Conservation (phyloP, 352 stramenopile genomes). For the Phytophthora meadii region DNA sequence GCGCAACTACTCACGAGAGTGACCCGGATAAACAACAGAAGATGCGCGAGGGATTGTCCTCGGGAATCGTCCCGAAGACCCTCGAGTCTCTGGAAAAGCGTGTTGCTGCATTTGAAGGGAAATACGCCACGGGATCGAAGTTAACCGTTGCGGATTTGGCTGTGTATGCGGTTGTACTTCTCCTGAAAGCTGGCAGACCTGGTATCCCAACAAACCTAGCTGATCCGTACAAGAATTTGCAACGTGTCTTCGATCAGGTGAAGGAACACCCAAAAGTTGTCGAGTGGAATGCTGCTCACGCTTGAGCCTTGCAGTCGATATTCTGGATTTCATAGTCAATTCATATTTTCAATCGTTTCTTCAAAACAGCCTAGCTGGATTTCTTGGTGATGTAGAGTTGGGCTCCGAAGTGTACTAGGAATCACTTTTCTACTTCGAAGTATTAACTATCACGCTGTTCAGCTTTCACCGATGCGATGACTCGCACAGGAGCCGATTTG, state of each 20-base stretch:
- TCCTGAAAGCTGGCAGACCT: conserved; percentile 32
- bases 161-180: conserved; percentile 39
- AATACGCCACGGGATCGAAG: conserved; percentile 27
- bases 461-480: too few relatives aligned
- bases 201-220: conserved; percentile 32
- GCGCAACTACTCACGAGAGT: conserved; percentile 4
- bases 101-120: conserved; percentile 30
- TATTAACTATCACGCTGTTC: too few relatives aligned
- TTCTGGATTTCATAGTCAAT: too few relatives aligned
- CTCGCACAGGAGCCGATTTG: too few relatives aligned
- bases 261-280: conserved; percentile 41
- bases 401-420: too few relatives aligned
- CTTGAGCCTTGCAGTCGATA: not conserved
- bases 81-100: conserved; percentile 47
- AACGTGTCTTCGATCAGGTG: conserved; percentile 37
- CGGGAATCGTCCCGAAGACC: conserved; percentile 37
- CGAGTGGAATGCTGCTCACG: conserved; percentile 33
- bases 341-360: too few relatives aligned
- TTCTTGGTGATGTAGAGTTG: too few relatives aligned
- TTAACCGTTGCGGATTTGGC: conserved; percentile 57
- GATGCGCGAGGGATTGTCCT: conserved; percentile 43
- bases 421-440: too few relatives aligned
- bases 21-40: conserved; percentile 41
- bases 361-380: too few relatives aligned
- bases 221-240: conserved; percentile 39